A percentile compares a stretch with the other conserved stretches of the same genome.
Conservation (phyloP, 2,329 filamentous ascomycete genomes). For the Epichloe brachyelytri region DNA sequence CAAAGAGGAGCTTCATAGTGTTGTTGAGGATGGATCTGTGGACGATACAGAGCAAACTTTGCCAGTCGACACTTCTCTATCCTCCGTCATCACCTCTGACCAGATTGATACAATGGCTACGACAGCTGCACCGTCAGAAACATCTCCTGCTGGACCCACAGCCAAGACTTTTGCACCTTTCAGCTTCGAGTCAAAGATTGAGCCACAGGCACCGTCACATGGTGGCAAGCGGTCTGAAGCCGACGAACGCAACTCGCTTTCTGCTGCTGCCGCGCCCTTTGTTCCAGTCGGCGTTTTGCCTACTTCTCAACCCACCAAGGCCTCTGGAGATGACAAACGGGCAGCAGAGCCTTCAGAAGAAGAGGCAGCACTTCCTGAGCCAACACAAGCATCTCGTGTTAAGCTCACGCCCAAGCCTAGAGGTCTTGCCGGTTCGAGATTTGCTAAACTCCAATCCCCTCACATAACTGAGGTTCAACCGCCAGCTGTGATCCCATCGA, state of each 20-base stretch:
- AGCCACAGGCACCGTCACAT: constrained; percentile 38
- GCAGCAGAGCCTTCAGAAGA: neutral
- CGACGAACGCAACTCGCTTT: constrained; percentile 38
- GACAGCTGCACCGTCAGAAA: constrained; percentile 39
- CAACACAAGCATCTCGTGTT: constrained; percentile 12
- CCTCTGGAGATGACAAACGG: neutral
- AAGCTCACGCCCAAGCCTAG: constrained; percentile 25
- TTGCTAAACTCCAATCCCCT: constrained; percentile 27
- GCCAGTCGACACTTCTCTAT: constrained; percentile 37
- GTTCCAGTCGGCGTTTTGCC: constrained; percentile 29
- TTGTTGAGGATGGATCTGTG: constrained; percentile 10
- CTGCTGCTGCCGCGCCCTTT: constrained; percentile 60
- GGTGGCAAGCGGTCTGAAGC: constrained; percentile 27
- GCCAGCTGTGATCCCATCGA: constrained; percentile 16
- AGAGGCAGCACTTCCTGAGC: neutral
- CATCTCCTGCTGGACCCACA: constrained; percentile 35
- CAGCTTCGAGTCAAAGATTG: constrained; percentile 40
- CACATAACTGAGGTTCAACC: constrained; percentile 12
- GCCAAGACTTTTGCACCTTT: constrained; percentile 39
- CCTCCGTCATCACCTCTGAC: constrained; percentile 39
- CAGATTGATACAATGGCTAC: constrained; percentile 40
- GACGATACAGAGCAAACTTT: constrained; percentile 29
- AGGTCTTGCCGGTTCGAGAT: constrained; percentile 31
- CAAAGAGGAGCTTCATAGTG: neutral
- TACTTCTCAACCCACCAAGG: constrained; percentile 8